A percentile compares a stretch with the other conserved stretches of the same genome.
Conservation (phyloP, 2,329 filamentous ascomycete genomes). For the Aureobasidium sp. region DNA sequence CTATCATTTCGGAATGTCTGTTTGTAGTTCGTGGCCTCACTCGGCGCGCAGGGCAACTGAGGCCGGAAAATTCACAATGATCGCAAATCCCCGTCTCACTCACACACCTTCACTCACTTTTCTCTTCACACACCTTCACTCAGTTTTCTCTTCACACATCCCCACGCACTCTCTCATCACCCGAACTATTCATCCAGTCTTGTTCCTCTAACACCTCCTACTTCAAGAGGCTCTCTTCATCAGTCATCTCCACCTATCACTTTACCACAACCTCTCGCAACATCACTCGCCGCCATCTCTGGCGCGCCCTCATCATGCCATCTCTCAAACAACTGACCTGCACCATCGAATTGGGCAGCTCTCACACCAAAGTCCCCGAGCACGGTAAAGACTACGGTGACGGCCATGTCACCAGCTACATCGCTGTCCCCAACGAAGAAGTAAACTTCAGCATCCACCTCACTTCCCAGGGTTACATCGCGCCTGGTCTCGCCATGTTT, state of each 20-base stretch:
- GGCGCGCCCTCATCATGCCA: constrained; percentile 50
- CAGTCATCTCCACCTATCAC: too few relatives aligned
- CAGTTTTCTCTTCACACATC: too few relatives aligned
- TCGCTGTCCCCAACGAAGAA: constrained; percentile 54
- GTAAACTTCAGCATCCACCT: constrained; percentile 56
- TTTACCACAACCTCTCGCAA: background rate
- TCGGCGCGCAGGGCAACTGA: too few relatives aligned
- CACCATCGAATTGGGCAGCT: constrained; percentile 54
- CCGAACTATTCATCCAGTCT: too few relatives aligned
- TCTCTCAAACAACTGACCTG: constrained; percentile 59
- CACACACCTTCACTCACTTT: too few relatives aligned
- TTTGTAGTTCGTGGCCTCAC: too few relatives aligned
- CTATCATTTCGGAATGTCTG: too few relatives aligned
- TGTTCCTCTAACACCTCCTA: background rate
- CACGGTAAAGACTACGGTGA: constrained; percentile 57
- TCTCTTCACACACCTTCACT: too few relatives aligned
- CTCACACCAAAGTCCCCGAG: constrained; percentile 52
- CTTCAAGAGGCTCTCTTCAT: too few relatives aligned
- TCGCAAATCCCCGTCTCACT: too few relatives aligned
- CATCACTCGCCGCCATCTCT: background rate
- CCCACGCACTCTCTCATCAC: too few relatives aligned
- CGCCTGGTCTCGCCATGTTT: constrained; percentile 58
- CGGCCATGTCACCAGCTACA: constrained; percentile 56
- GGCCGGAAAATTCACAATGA: too few relatives aligned
- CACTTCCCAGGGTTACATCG: constrained; percentile 56